phyloP scores from a whole-genome alignment of 805 yeast species.

The Candida hispaniensis region DNA sequence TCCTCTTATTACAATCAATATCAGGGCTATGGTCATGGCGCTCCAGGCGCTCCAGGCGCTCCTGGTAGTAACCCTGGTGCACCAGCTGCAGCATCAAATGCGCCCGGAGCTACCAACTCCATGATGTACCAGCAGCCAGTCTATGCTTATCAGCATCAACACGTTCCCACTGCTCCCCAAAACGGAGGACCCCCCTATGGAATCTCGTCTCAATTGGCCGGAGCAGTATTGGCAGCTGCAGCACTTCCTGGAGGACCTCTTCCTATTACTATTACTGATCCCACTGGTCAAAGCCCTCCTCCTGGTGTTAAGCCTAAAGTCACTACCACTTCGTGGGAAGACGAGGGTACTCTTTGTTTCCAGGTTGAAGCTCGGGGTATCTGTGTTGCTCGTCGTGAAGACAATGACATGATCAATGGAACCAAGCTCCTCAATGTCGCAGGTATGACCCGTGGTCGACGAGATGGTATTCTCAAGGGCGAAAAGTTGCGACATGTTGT shows the following conservation, averaged over 20 bases:
- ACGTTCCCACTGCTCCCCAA: constrained; percentile 13
- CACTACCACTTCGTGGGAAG: constrained; percentile 87
- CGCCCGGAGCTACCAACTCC: constrained; percentile 7
- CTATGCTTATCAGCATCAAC: constrained; percentile 14
- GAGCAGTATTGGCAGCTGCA: constrained; percentile 13
- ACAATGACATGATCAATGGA: constrained; percentile 77
- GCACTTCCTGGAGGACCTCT: constrained; percentile 30
- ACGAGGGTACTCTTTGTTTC: constrained; percentile 72
- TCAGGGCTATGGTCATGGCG: constrained; percentile 13
- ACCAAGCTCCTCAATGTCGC: constrained; percentile 75
- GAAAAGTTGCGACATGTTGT: constrained; percentile 72
- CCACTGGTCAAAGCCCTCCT: constrained; percentile 32
- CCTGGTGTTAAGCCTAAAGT: constrained; percentile 43
- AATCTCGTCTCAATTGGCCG: constrained; percentile 12
- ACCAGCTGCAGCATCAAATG: too few relatives aligned
- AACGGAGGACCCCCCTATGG: constrained; percentile 14
- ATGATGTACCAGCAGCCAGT: constrained; percentile 16
- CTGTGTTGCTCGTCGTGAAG: constrained; percentile 73
- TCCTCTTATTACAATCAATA: constrained; percentile 15
- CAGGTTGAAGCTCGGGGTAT: constrained; percentile 78
- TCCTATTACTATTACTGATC: constrained; percentile 28
- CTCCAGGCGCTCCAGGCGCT: constrained; percentile 14
- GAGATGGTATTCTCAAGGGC: constrained; percentile 73
- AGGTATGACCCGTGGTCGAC: constrained; percentile 76
- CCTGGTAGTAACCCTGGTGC: constrained; percentile 15